Conservation (phyloP, 2,329 filamentous ascomycete species). For the Aquanectria penicillioides region DNA sequence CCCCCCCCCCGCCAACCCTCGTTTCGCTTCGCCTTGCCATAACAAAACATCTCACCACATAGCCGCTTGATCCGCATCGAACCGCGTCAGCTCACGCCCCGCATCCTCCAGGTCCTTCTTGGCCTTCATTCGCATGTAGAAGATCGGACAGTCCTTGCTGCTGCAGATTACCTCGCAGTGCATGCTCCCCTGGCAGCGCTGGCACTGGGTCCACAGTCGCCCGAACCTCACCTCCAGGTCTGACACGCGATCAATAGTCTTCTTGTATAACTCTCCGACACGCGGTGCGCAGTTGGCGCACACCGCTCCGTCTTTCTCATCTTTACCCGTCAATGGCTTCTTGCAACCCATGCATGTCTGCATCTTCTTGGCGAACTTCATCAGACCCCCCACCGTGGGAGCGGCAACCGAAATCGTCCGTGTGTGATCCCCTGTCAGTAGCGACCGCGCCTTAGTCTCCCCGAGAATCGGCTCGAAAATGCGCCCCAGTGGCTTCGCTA, state of each 20-base stretch:
- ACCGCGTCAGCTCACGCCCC: conserved; percentile 87
- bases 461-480: conserved; percentile 99
- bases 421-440: conserved; percentile 93
- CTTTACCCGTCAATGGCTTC: conserved; percentile 85
- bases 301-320: conserved; percentile 85
- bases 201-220: conserved; percentile 96
- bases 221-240: conserved; percentile 95
- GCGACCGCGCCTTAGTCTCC: conserved; percentile 86
- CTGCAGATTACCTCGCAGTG: conserved; percentile 99
- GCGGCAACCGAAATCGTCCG: conserved; percentile 93
- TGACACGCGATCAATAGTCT: conserved; percentile 86
- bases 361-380: conserved; percentile 99
- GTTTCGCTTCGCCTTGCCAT: conserved; percentile 17
- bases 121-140: conserved; percentile 99
- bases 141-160: conserved; percentile 96
- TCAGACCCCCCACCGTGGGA: conserved; percentile 89
- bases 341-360: conserved; percentile 99
- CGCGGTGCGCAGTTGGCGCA: conserved; percentile 87
- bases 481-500: conserved; percentile 90
- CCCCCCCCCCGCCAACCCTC: conserved; percentile 2
- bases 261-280: conserved; percentile 92
- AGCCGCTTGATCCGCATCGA: conserved; percentile 85
- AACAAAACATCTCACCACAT: conserved; percentile 55
- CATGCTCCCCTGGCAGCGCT: conserved; percentile 96
- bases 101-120: conserved; percentile 98